Conservation (phyloP, 2,329 filamentous ascomycete species). For the Coleophoma cylindrospora region DNA sequence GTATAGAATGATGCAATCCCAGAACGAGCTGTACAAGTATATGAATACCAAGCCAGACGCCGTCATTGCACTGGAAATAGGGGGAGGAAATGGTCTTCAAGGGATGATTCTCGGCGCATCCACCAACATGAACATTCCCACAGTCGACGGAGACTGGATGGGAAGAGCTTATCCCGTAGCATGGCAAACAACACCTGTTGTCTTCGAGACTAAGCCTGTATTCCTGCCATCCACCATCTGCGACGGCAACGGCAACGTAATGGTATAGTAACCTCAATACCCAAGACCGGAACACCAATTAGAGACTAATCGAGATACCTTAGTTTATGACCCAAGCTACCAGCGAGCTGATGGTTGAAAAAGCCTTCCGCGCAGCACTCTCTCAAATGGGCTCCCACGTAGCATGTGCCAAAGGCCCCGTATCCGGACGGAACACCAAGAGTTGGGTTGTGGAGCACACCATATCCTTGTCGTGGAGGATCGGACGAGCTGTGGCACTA, state of each 20-base stretch:
- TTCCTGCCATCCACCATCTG: constrained; percentile 41
- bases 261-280: constrained; percentile 18
- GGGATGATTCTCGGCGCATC: constrained; percentile 51
- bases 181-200: constrained; percentile 50
- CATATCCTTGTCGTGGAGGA: constrained; percentile 39
- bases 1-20: constrained; percentile 37
- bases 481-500: constrained; percentile 50
- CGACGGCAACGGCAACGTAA: constrained; percentile 46
- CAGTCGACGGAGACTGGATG: constrained; percentile 53
- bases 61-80: constrained; percentile 58
- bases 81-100: constrained; percentile 57
- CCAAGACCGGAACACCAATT: too few relatives aligned
- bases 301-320: neutral
- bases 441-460: constrained; percentile 45
- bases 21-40: constrained; percentile 47
- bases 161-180: constrained; percentile 48
- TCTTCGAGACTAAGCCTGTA: constrained; percentile 40
- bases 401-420: constrained; percentile 41
- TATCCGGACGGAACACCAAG: constrained; percentile 43
- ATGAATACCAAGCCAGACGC: constrained; percentile 43
- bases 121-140: constrained; percentile 43
- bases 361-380: constrained; percentile 43
- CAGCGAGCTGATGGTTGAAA: constrained; percentile 42
- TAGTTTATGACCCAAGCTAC: constrained; percentile 38
- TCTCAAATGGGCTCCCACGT: constrained; percentile 50